Base-by-base conservation (phyloP, 306 rosid species). In the Sicyos edulis region DNA sequence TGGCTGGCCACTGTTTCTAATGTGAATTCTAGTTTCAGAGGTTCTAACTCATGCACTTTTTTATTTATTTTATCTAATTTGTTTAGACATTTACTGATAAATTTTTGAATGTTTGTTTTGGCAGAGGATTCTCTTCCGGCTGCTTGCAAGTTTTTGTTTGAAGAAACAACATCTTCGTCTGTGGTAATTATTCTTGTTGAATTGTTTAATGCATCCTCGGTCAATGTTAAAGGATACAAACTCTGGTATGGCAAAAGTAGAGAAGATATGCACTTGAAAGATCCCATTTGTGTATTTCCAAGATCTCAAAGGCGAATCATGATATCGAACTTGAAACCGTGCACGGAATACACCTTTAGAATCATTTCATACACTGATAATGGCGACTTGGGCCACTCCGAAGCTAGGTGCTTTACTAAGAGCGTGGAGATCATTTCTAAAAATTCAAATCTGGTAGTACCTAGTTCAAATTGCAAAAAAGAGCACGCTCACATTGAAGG, bases 121-220 rank as follows among this genome's bases (percentile, higher is more conserved):
- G 64, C 96, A 95, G 99, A 91, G 84, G 99, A 86, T 74, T 95
- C 99, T 8, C 96, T 95, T 79, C 99, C 99, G 57, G 91, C 99
- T 59, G 99, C 99, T 63, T 95, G 99, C 95, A 95, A 91, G 86
- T 91, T 89, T 84, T 77, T 95, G 78, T 95, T 91, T 77, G 97
- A 95, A 85, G 96, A 89, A 84, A 85, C 87, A 61, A 74, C 91
- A 63, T 79, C 92, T 67, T 83, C 92, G 54, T 87, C 96, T 2
- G 95, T 95, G 71, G 88, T 87, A 76, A 91, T 95, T 55, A 84
- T 95, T 76, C 81, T 95, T 78, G 73, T 95, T 61, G 95, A 89
- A 75, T 85, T 91, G 79, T 74, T 91, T 55, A 91, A 77, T 77
- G 81, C 85, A 26, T 80, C 84, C 22, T 73, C 86, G 42, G 86